phyloP scores from a whole-genome alignment of 805 yeast genomes.

The Candida ulmi region DNA sequence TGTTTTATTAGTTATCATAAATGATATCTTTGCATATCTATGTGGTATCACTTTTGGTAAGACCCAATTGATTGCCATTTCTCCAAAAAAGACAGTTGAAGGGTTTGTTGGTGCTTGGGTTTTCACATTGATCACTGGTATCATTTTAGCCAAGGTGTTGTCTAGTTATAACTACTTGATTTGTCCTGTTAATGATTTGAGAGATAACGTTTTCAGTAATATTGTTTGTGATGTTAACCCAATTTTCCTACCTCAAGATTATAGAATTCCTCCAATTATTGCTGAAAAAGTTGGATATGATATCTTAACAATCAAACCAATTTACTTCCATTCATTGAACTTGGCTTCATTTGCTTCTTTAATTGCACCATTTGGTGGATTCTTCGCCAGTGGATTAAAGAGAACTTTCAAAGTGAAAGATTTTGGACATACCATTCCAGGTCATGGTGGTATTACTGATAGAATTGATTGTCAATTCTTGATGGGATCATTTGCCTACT shows the following conservation, averaged over 20 bases:
- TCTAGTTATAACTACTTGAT: conserved; percentile 68
- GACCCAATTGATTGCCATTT: conserved; percentile 86
- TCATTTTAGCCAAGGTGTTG: conserved; percentile 58
- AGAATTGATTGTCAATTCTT: conserved; percentile 96
- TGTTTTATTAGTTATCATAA: conserved; percentile 83
- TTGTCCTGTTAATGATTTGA: conserved; percentile 76
- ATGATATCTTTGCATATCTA: conserved; percentile 93
- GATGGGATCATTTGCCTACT: conserved; percentile 93
- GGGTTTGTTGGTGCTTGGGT: conserved; percentile 98
- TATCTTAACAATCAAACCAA: conserved; percentile 67
- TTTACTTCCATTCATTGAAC: conserved; percentile 81
- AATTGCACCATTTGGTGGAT: conserved; percentile 98
- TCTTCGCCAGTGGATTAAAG: conserved; percentile 95
- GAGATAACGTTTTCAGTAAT: conserved; percentile 53
- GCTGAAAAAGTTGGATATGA: conserved; percentile 43
- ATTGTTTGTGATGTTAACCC: conserved; percentile 81
- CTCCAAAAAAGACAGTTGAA: conserved; percentile 96
- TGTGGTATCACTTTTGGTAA: conserved; percentile 96
- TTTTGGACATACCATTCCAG: conserved; percentile 97
- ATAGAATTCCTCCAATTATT: conserved; percentile 65
- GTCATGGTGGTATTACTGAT: conserved; percentile 98
- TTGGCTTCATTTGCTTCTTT: conserved; percentile 93
- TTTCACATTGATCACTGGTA: conserved; percentile 75
- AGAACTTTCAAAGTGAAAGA: conserved; percentile 95
- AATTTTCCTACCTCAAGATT: conserved; percentile 78